Conservation (phyloP, 345 rosid species). For the Melaleuca alternifolia region DNA sequence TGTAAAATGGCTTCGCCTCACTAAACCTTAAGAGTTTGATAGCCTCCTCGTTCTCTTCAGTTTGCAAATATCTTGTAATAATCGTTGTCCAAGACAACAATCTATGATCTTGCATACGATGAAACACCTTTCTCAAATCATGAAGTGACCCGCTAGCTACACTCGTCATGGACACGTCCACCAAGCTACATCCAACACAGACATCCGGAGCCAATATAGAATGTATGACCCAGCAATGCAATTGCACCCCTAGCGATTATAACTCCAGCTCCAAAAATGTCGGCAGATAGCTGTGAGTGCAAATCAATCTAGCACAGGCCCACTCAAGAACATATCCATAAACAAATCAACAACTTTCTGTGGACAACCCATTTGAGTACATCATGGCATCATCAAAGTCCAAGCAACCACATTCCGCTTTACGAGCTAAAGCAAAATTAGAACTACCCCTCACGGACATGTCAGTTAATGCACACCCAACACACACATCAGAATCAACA, state of each 20-base stretch:
- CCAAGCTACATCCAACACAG: neutral
- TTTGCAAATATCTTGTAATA: too few relatives aligned
- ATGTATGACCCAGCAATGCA: neutral
- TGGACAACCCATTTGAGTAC: constrained; percentile 11
- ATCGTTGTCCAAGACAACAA: neutral
- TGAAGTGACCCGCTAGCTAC: neutral
- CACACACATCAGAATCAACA: constrained; percentile 37
- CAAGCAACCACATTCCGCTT: neutral
- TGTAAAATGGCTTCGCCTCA: neutral
- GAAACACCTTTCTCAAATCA: neutral
- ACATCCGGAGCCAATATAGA: neutral
- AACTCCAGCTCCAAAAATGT: neutral
- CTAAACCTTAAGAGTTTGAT: neutral
- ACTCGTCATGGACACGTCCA: neutral
- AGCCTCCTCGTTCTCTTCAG: neutral
- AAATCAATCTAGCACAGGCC: neutral
- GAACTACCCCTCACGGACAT: constrained; percentile 47
- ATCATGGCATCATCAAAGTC: constrained; percentile 51
- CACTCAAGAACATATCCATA: constrained; percentile 13
- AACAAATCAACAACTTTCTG: constrained; percentile 32
- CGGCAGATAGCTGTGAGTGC: neutral
- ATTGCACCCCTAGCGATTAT: neutral
- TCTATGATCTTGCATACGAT: neutral
- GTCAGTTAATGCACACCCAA: constrained; percentile 64
- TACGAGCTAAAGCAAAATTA: constrained; percentile 34